phyloP scores from a whole-genome alignment of 2,329 filamentous ascomycete species.

The Epichloe amarillans region DNA sequence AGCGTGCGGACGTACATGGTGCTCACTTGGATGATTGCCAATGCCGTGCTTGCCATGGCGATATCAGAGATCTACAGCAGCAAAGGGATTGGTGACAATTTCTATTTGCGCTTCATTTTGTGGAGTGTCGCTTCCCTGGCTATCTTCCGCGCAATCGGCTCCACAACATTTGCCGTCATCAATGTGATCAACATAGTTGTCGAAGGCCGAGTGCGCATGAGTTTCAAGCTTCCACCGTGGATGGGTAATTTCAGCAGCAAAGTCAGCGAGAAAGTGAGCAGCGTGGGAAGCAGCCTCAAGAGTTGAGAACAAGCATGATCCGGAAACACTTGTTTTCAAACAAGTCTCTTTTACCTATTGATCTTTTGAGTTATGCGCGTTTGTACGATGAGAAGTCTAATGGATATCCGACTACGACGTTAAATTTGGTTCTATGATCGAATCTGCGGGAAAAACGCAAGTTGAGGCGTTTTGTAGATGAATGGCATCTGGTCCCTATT shows the following conservation, averaged over 20 bases:
- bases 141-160: slow-evolving; percentile 75
- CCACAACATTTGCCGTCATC: slow-evolving; percentile 67
- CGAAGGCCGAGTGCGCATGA: slow-evolving; percentile 62
- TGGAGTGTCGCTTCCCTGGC: slow-evolving; percentile 86
- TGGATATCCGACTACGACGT: neutral
- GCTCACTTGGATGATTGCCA: slow-evolving; percentile 82
- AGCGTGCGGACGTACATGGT: slow-evolving; percentile 98
- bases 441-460: neutral
- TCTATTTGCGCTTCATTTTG: slow-evolving; percentile 84
- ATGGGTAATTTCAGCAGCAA: slow-evolving; percentile 29
- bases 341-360: neutral
- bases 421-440: neutral
- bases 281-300: slow-evolving; percentile 30
- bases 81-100: slow-evolving; percentile 62
- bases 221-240: slow-evolving; percentile 34
- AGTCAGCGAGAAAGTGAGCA: slow-evolving; percentile 35
- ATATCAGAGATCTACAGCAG: slow-evolving; percentile 74
- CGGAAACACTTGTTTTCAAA: no score
- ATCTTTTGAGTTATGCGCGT: neutral
- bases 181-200: slow-evolving; percentile 74
- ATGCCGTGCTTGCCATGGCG: slow-evolving; percentile 86
- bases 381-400: slow-evolving; percentile 10
- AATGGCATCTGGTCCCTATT: neutral
- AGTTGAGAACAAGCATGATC: slow-evolving; percentile 12
- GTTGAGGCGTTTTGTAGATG: neutral